These are phyloP conservation scores for Hansenula lynferdii DNA, from an alignment of 1,139 yeast species.

Conservation along the genomic window DNA sequence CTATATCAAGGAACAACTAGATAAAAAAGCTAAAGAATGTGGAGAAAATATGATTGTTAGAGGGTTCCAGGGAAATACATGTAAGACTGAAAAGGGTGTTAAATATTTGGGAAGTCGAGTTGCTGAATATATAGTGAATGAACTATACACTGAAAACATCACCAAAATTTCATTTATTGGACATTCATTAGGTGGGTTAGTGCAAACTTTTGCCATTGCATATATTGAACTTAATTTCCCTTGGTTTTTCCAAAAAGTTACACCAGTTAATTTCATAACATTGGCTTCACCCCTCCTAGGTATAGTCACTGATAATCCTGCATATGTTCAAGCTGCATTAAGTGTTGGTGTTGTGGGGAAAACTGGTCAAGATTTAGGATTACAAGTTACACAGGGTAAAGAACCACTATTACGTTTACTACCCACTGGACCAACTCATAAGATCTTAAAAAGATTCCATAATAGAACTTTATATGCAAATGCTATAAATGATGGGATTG, in stretches of 20 bases:
- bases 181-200: slow-evolving; percentile 89
- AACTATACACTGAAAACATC: slow-evolving; percentile 44
- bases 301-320: slow-evolving; percentile 78
- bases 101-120: slow-evolving; percentile 79
- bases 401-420: slow-evolving; percentile 67
- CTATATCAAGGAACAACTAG: slow-evolving; percentile 78
- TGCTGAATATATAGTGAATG: slow-evolving; percentile 69
- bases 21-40: slow-evolving; percentile 37
- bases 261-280: slow-evolving; percentile 79
- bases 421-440: slow-evolving; percentile 81
- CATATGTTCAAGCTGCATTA: slow-evolving; percentile 76
- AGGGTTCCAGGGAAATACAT: slow-evolving; percentile 79
- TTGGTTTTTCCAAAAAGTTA: slow-evolving; percentile 57
- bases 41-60: slow-evolving; percentile 69
- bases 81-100: slow-evolving; percentile 88
- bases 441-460: slow-evolving; percentile 53
- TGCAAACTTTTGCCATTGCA: slow-evolving; percentile 88
- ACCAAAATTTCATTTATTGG: slow-evolving; percentile 78
- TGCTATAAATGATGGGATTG: slow-evolving; percentile 70
- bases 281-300: slow-evolving; percentile 90
- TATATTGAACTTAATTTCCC: slow-evolving; percentile 71
- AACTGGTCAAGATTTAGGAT: slow-evolving; percentile 89
- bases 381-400: slow-evolving; percentile 31
- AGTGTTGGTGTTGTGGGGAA: slow-evolving; percentile 89
- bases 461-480: slow-evolving; percentile 45